Conservation (phyloP, 1,284 basidiomycete species). For the Ganoderma meredithae region DNA sequence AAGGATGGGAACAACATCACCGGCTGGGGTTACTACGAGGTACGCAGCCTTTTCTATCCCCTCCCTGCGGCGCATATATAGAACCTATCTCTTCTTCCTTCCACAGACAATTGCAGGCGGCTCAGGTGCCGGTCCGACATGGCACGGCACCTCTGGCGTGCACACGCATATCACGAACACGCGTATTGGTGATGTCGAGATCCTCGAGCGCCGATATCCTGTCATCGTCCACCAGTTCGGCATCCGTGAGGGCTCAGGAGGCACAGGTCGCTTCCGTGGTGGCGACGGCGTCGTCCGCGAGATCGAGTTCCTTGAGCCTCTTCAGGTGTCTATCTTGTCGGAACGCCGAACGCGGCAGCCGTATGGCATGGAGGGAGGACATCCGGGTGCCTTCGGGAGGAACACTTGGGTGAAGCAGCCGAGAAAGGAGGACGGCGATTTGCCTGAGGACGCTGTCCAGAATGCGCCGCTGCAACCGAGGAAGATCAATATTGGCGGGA, state of each 20-base stretch:
- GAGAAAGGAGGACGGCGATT: slow-evolving; percentile 74
- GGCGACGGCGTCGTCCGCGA: slow-evolving; percentile 91
- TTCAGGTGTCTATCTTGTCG: slow-evolving; percentile 89
- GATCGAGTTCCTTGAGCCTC: slow-evolving; percentile 85
- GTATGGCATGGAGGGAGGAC: slow-evolving; percentile 91
- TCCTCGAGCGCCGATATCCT: slow-evolving; percentile 91
- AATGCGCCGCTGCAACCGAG: slow-evolving; percentile 49
- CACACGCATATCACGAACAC: slow-evolving; percentile 96
- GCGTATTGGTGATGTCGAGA: slow-evolving; percentile 91
- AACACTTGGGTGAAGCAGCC: slow-evolving; percentile 92
- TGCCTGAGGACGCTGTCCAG: slow-evolving; percentile 42
- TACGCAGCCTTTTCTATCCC: slow-evolving; percentile 34
- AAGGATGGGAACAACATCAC: slow-evolving; percentile 76
- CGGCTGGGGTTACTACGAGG: slow-evolving; percentile 97
- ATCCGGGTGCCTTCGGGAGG: slow-evolving; percentile 75
- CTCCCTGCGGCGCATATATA: slow-evolving; percentile 1
- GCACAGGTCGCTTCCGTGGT: slow-evolving; percentile 80
- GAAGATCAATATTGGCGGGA: slow-evolving; percentile 91
- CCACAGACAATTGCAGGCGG: slow-evolving; percentile 92
- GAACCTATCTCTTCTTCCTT: slow-evolving; percentile 10
- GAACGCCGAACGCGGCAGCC: slow-evolving; percentile 91
- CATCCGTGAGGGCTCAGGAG: slow-evolving; percentile 80
- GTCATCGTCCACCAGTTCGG: slow-evolving; percentile 88
- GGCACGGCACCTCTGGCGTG: slow-evolving; percentile 91
- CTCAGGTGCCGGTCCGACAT: slow-evolving; percentile 88